Conservation (phyloP, 208 protist species). For the Crithidia acanthocephali region DNA sequence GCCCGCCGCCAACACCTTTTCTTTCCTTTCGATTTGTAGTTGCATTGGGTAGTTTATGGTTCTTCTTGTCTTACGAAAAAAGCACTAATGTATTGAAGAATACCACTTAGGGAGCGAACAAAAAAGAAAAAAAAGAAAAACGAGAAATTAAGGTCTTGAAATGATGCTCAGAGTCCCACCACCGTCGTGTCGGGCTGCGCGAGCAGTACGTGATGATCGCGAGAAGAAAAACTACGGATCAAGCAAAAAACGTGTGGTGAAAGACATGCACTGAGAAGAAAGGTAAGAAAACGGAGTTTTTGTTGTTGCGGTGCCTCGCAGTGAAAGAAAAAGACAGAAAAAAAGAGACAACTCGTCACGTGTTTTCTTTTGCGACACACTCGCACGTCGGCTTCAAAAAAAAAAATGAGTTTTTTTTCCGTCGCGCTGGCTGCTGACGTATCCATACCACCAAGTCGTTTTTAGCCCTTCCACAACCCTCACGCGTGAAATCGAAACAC, state of each 20-base stretch:
- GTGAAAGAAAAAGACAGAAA: constrained; percentile 5
- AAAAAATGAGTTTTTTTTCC: constrained; percentile 4
- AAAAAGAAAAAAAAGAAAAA: background rate
- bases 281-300: constrained; percentile 15
- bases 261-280: constrained; percentile 8
- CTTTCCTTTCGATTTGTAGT: too few species aligned
- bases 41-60: background rate
- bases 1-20: too few species aligned
- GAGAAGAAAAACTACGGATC: background rate
- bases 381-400: background rate
- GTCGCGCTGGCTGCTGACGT: constrained; percentile 6
- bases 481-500: background rate
- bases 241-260: background rate
- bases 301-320: constrained; percentile 20
- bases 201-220: constrained; percentile 1
- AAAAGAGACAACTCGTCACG: background rate
- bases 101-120: constrained; percentile 2
- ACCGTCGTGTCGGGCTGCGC: constrained; percentile 7
- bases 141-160: constrained; percentile 4
- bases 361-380: constrained; percentile 12
- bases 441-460: background rate
- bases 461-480: background rate
- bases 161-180: constrained; percentile 9
- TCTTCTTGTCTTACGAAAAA: constrained; percentile 12
- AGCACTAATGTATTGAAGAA: constrained; percentile 23